These are phyloP conservation scores for Fusarium sp. DNA, from an alignment of 2,329 filamentous ascomycete species.

Conservation along the genomic window DNA sequence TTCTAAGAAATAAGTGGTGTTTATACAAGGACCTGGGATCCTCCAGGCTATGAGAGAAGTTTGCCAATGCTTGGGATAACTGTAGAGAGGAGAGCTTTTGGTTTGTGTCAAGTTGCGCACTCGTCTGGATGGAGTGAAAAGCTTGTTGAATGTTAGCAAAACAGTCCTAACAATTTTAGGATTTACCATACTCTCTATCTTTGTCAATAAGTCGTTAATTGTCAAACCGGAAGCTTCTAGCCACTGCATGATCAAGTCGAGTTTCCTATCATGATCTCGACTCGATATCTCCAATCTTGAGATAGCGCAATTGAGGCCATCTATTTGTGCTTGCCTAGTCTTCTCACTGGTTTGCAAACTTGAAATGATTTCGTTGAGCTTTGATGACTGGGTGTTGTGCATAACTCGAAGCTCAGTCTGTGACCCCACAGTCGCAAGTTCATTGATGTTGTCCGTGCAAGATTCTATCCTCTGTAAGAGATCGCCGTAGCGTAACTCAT, in stretches of 20 bases:
- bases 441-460: background rate
- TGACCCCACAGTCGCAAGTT: background rate
- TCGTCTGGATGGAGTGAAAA: background rate
- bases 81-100: slow-evolving; percentile 1
- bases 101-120: slow-evolving; percentile 1
- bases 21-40: background rate
- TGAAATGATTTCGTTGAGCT: background rate
- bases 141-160: background rate
- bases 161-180: fast-evolving
- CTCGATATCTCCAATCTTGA: background rate
- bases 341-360: background rate
- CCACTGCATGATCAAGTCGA: background rate
- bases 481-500: background rate
- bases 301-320: background rate
- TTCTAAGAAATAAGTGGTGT: background rate
- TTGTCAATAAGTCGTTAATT: background rate
- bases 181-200: background rate
- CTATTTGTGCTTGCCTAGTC: background rate
- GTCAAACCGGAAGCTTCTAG: background rate
- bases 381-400: background rate
- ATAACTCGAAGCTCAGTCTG: slow-evolving; percentile 5
- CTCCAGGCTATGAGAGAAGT: background rate
- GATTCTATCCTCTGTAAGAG: background rate
- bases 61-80: background rate
- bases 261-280: background rate